A percentile compares a stretch with the other conserved stretches of the same genome.
phyloP scores from a whole-genome alignment of 495 filamentous ascomycete genomes.

The Astrothelium subdiscretum region DNA sequence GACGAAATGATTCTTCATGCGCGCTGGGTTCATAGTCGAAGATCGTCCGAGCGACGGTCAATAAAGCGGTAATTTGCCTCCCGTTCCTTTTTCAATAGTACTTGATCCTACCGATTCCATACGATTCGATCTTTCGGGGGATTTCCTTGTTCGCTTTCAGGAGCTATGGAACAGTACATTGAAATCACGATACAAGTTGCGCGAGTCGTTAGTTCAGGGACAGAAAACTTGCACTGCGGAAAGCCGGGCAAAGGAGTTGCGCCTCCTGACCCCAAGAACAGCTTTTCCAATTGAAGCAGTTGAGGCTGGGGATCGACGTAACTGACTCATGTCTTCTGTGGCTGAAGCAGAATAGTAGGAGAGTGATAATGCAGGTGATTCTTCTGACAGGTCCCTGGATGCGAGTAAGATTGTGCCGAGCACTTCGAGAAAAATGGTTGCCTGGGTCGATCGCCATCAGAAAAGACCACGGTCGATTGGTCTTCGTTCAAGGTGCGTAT shows the following conservation, averaged over 20 bases:
- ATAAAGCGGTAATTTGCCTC: neutral
- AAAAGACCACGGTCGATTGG: neutral
- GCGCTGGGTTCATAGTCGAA: neutral
- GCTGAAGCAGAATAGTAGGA: neutral
- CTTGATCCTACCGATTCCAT: neutral
- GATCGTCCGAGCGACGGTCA: neutral
- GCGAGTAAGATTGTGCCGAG: neutral
- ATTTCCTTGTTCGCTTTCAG: neutral
- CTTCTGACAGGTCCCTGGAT: neutral
- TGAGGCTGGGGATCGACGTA: neutral
- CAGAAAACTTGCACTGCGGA: too few relatives aligned
- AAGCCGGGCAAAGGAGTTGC: neutral
- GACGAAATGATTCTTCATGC: neutral
- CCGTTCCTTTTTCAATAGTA: neutral
- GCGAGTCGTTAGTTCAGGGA: too few relatives aligned
- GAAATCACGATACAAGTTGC: neutral
- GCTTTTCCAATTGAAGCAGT: neutral
- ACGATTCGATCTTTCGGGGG: neutral
- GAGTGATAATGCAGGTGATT: neutral
- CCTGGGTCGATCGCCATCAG: neutral
- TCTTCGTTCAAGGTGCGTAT: neutral
- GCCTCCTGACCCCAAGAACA: neutral
- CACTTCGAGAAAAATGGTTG: neutral
- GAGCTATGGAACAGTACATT: neutral
- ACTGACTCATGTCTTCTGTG: neutral